Conservation (phyloP, 1,139 yeast species). For the Saccharomyces hybrid region DNA sequence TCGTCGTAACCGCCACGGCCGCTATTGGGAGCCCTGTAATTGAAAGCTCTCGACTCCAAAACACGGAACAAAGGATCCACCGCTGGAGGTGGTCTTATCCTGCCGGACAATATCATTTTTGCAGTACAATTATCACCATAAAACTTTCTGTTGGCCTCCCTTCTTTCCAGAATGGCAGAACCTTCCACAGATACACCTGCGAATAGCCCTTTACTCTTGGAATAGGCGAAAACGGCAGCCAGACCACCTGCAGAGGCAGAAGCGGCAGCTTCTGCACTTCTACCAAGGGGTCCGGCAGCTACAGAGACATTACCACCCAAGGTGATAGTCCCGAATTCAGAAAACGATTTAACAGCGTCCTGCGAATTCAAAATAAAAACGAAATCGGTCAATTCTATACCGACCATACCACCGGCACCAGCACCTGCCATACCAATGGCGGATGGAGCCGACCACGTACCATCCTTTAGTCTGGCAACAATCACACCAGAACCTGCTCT, state of each 20-base stretch:
- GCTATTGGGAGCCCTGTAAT: slow-evolving; percentile 42
- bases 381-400: slow-evolving; percentile 93
- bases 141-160: slow-evolving; percentile 93
- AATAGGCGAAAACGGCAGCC: slow-evolving; percentile 86
- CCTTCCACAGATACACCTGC: slow-evolving; percentile 98
- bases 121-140: slow-evolving; percentile 87
- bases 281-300: slow-evolving; percentile 97
- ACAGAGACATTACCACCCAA: slow-evolving; percentile 91
- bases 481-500: slow-evolving; percentile 97
- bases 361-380: slow-evolving; percentile 82
- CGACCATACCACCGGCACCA: slow-evolving; percentile 97
- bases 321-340: slow-evolving; percentile 90
- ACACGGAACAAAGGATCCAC: slow-evolving; percentile 83
- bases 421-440: slow-evolving; percentile 96
- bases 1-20: slow-evolving; percentile 59
- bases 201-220: slow-evolving; percentile 91
- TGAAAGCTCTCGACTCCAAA: slow-evolving; percentile 78
- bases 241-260: slow-evolving; percentile 83
- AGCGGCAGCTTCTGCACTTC: slow-evolving; percentile 97
- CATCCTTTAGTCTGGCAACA: slow-evolving; percentile 89
- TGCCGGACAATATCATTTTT: slow-evolving; percentile 70
- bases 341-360: slow-evolving; percentile 88
- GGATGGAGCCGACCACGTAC: slow-evolving; percentile 96
- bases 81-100: slow-evolving; percentile 89
- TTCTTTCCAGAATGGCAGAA: slow-evolving; percentile 85